Conservation (phyloP, 2,329 filamentous ascomycete genomes). For the Diaporthe citriasiana region DNA sequence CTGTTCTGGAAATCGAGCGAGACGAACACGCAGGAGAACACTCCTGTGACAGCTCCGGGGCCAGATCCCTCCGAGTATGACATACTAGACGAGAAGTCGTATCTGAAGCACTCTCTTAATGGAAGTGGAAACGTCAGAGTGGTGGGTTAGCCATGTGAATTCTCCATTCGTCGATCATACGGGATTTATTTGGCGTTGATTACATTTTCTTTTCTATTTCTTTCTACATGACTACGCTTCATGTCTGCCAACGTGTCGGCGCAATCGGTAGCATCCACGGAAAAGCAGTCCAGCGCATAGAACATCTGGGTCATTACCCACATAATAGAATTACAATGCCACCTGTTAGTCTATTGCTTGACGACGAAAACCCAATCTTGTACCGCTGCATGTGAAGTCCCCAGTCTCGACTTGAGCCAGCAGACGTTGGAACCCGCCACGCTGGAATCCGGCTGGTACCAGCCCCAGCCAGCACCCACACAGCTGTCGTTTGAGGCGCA, state of each 20-base stretch:
- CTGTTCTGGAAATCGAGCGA: slow-evolving; percentile 26
- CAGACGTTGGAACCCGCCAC: slow-evolving; percentile 12
- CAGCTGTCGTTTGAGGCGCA: slow-evolving; percentile 10
- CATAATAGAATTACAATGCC: slow-evolving; percentile 5
- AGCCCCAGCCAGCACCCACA: slow-evolving; percentile 29
- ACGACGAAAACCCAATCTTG: slow-evolving; percentile 20
- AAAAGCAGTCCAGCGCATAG: slow-evolving; percentile 6
- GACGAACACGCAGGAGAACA: not conserved
- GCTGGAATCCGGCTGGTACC: slow-evolving; percentile 27
- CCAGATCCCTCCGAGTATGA: not conserved
- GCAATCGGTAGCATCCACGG: not conserved
- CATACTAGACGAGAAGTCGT: slow-evolving; percentile 10
- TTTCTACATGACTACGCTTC: not conserved
- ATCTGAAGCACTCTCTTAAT: slow-evolving; percentile 9
- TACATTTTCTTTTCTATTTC: too few relatives aligned
- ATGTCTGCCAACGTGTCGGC: not conserved
- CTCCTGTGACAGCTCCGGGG: not conserved
- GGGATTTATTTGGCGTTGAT: slow-evolving; percentile 4
- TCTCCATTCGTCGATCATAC: not conserved
- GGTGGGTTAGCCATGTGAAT: not conserved
- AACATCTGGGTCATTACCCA: not conserved
- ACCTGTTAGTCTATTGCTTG: slow-evolving; percentile 5
- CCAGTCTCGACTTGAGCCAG: slow-evolving; percentile 30
- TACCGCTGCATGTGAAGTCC: not conserved
- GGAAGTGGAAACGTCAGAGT: not conserved